Percentiles rank a stretch among this genome's conserved stretches.
Conservation (phyloP, 345 rosid genomes). For the Reutealis trisperma region DNA sequence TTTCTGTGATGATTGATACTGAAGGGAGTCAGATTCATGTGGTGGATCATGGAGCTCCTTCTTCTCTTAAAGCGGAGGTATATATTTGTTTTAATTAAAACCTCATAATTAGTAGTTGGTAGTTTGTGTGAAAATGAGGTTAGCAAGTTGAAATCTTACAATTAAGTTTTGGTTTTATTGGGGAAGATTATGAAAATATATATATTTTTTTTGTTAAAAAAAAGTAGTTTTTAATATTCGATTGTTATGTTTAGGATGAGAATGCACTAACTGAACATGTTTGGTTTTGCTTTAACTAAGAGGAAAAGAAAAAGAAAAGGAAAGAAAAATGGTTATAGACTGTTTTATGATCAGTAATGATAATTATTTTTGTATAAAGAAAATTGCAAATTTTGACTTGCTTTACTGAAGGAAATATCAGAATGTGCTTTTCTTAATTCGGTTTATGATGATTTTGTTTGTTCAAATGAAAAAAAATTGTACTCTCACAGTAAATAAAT, state of each 20-base stretch:
- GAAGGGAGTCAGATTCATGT: constrained; percentile 79
- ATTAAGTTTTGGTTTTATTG: background rate
- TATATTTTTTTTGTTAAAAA: background rate
- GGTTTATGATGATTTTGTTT: background rate
- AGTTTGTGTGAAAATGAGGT: background rate
- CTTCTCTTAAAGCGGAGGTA: constrained; percentile 50
- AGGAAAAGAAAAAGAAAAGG: constrained; percentile 23
- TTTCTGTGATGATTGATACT: constrained; percentile 71
- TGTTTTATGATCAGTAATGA: too few relatives aligned
- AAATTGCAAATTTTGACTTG: background rate
- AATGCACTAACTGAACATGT: constrained; percentile 36
- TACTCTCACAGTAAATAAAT: background rate
- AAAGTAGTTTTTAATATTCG: background rate
- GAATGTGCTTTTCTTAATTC: background rate
- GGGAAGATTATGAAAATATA: background rate
- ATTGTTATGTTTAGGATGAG: constrained; percentile 55
- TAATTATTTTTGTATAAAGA: too few relatives aligned
- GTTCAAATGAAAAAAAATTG: background rate
- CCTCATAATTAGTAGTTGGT: background rate
- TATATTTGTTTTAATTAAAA: background rate
- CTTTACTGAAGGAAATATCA: background rate
- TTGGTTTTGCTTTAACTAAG: too few relatives aligned
- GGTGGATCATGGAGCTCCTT: constrained; percentile 70
- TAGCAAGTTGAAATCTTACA: background rate
- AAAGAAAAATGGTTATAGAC: too few relatives aligned